phyloP scores from a whole-genome alignment of 2,329 filamentous ascomycete species.

The Colletotrichum sojae region DNA sequence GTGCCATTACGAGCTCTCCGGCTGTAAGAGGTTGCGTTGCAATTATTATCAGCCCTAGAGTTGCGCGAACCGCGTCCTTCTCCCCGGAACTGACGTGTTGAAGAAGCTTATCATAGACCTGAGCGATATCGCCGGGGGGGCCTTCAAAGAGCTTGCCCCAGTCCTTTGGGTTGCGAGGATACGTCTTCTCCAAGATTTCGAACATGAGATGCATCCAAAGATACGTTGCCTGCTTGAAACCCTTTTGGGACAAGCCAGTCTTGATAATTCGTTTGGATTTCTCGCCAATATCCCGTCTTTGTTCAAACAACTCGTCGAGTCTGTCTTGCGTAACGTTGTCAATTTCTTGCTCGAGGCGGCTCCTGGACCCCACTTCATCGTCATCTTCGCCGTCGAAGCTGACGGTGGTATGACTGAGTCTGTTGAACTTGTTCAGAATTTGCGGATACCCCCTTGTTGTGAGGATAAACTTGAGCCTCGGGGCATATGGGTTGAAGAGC shows the following conservation, averaged over 20 bases:
- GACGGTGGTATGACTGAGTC: neutral
- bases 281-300: neutral
- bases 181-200: neutral
- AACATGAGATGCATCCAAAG: slow-evolving; percentile 14
- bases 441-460: neutral
- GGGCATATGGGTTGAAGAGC: rapidly evolving
- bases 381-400: neutral
- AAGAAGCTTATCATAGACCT: neutral
- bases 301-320: neutral
- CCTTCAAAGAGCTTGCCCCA: neutral
- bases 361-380: neutral
- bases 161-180: neutral
- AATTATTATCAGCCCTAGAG: neutral
- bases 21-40: neutral
- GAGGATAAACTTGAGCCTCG: neutral
- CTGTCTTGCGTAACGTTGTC: neutral
- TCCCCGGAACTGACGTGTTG: neutral
- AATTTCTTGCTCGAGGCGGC: neutral
- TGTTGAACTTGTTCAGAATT: neutral
- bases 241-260: neutral
- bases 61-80: neutral
- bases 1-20: neutral
- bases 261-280: neutral
- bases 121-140: neutral
- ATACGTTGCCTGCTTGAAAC: neutral